These are phyloP conservation scores for Teratosphaeria destructans DNA, from an alignment of 2,329 filamentous ascomycete genomes.

Conservation along the genomic window DNA sequence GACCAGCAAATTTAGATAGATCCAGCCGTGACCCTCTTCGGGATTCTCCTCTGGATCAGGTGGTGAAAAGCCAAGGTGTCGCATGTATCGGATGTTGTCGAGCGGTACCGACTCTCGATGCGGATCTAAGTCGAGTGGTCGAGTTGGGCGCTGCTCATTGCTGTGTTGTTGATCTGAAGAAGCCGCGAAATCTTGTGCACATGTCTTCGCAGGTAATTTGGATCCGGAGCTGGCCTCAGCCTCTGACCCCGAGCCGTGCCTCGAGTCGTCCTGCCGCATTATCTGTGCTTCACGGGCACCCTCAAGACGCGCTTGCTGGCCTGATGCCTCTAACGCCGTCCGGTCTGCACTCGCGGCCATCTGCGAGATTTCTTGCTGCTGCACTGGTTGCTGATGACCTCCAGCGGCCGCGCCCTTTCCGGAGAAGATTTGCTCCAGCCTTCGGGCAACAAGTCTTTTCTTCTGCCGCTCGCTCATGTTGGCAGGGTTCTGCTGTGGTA, in stretches of 20 bases:
- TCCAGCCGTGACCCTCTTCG: slow-evolving; percentile 63
- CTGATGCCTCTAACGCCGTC: slow-evolving; percentile 30
- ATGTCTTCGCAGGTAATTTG: neutral
- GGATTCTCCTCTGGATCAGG: slow-evolving; percentile 46
- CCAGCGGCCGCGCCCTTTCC: slow-evolving; percentile 46
- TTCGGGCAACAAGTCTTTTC: slow-evolving; percentile 65
- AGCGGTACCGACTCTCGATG: slow-evolving; percentile 63
- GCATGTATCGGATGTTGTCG: slow-evolving; percentile 72
- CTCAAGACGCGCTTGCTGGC: slow-evolving; percentile 27
- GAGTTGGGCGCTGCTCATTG: slow-evolving; percentile 62
- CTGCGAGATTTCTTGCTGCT: slow-evolving; percentile 48
- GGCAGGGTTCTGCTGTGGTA: slow-evolving; percentile 45
- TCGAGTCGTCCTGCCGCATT: slow-evolving; percentile 24
- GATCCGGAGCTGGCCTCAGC: neutral
- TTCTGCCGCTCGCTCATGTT: slow-evolving; percentile 61
- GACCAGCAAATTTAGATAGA: slow-evolving; percentile 69
- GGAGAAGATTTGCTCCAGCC: slow-evolving; percentile 72
- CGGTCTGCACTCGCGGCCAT: slow-evolving; percentile 41
- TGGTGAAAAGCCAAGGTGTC: slow-evolving; percentile 58
- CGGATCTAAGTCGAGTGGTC: slow-evolving; percentile 66
- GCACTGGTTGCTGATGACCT: slow-evolving; percentile 40
- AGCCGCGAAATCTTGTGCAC: slow-evolving; percentile 9
- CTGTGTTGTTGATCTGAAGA: slow-evolving; percentile 4
- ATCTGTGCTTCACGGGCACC: slow-evolving; percentile 38
- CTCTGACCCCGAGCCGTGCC: neutral